Base-by-base conservation (phyloP, 2,329 filamentous ascomycete genomes). In the Pseudomassariella vexata region DNA sequence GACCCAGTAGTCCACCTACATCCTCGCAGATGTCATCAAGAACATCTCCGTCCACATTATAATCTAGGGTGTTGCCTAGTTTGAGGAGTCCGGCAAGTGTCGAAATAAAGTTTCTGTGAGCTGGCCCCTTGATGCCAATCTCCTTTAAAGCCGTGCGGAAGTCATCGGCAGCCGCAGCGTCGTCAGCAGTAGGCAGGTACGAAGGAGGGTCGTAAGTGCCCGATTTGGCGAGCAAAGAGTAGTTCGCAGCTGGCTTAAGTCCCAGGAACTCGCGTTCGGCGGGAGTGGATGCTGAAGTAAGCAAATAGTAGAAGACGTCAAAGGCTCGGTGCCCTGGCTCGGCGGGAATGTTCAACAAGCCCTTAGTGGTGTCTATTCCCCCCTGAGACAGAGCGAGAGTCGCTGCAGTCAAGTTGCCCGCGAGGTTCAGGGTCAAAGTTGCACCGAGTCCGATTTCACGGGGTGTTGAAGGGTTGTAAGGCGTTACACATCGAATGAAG, bases 221-320 rank as follows among this genome's bases (percentile, higher is more conserved):
- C 3, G 90, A 95, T 47, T 79, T 81, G 40, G 84, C 79, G 12
- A 98, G 69, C 2, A 98, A 66, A 5, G 78, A 62, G 56, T 96
- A 98, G 25, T 75, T 70, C 4, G 85, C 82, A 3, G 85, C 76
- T 7, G 79, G 69, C 59, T 87, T 84, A 19, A 98, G 72, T 17
- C 83, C 79, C 10, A 98, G 65, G 39, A 89, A 94, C 53, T 96
- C 90, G 35, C 87, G 73, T 62, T 98, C 92, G 2, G 87, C 82
- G 4, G 83, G 79, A 1, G 86, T 92, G 0, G 92, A 94, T 1
- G 85, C 84, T n/a, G 85, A 88, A 1, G 89, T 94, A 24, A 96
- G 71, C 1, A 98, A 76, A 50, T 95, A 96, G 63, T 98, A 96
- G 54, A 98, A 96, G 30, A 94, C 92, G 52, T 98, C 90, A 47